Conservation (phyloP, 176 grass and related monocot genomes). For the Elymus sibiricus region DNA sequence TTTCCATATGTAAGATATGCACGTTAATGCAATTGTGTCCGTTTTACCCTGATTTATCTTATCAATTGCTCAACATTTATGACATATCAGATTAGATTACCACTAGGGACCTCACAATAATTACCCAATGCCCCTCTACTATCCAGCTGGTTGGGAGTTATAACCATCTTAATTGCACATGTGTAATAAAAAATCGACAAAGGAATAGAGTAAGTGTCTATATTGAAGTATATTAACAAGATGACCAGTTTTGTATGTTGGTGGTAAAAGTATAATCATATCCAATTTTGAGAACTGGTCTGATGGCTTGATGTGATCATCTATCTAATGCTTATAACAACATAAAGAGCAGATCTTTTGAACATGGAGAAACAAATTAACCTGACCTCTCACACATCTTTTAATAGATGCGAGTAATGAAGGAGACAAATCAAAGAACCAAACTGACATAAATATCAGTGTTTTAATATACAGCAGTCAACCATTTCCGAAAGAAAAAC, state of each 20-base stretch:
- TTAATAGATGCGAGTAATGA: not conserved
- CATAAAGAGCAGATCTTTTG: not conserved
- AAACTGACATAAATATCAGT: not conserved
- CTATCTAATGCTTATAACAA: not conserved
- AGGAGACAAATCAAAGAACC: not conserved
- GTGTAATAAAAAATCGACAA: not conserved
- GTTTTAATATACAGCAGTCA: not conserved
- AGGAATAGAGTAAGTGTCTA: not conserved
- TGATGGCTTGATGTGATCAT: not conserved
- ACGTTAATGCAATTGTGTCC: not conserved
- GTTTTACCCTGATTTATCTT: not conserved
- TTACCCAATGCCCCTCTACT: not conserved
- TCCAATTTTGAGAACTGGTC: not conserved
- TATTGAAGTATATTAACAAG: not conserved
- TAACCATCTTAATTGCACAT: not conserved
- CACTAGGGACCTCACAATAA: not conserved
- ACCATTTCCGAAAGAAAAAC: not conserved
- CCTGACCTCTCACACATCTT: no score
- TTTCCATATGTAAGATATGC: not conserved
- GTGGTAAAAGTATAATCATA: not conserved
- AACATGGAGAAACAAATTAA: not conserved
- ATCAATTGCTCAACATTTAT: not conserved
- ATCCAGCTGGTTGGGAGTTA: not conserved
- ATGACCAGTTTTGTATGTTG: not conserved
- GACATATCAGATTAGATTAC: not conserved